Evolutionary conservation across 805 yeast genomes (phyloP).

Genomic region (Cyberlindnera maritima): DNA sequence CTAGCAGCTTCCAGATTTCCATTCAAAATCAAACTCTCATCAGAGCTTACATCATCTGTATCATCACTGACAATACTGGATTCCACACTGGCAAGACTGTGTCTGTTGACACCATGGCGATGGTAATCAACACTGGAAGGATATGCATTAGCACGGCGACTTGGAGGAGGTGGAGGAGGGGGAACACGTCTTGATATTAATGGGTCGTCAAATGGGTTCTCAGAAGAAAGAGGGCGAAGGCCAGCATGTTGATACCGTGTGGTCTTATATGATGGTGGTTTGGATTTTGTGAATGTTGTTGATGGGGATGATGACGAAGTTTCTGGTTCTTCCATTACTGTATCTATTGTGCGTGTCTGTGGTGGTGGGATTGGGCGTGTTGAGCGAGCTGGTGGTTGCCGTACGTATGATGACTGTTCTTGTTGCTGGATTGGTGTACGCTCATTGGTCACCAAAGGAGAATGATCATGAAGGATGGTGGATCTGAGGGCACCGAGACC

Average conservation of each 20-base stretch:
- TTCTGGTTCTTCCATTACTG: conserved; percentile 28
- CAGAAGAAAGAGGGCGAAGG: conserved; percentile 4
- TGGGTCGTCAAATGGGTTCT: conserved; percentile 23
- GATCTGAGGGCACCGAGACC: conserved; percentile 14
- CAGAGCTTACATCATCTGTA: conserved; percentile 23
- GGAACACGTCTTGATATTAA: background rate
- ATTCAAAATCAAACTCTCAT: conserved; percentile 21
- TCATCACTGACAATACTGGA: conserved; percentile 27
- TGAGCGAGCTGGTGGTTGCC: conserved; percentile 7
- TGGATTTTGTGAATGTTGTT: conserved; percentile 1
- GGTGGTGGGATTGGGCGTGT: background rate
- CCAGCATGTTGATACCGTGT: conserved; percentile 21
- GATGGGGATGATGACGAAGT: conserved; percentile 7
- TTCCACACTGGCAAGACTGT: conserved; percentile 21
- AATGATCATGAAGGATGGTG: conserved; percentile 19
- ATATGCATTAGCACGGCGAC: conserved; percentile 16
- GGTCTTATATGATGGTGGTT: conserved; percentile 10
- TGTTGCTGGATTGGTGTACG: conserved; percentile 1
- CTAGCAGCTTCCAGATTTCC: conserved; percentile 1
- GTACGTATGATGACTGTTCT: conserved; percentile 7
- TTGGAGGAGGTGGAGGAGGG: conserved; percentile 26
- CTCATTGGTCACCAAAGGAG: background rate
- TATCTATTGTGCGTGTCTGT: conserved; percentile 21
- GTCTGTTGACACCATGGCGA: conserved; percentile 23
- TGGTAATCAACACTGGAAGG: conserved; percentile 12